Evolutionary conservation across 2,329 filamentous ascomycete genomes (phyloP).

Genomic region (Pezicula neosporulosa): DNA sequence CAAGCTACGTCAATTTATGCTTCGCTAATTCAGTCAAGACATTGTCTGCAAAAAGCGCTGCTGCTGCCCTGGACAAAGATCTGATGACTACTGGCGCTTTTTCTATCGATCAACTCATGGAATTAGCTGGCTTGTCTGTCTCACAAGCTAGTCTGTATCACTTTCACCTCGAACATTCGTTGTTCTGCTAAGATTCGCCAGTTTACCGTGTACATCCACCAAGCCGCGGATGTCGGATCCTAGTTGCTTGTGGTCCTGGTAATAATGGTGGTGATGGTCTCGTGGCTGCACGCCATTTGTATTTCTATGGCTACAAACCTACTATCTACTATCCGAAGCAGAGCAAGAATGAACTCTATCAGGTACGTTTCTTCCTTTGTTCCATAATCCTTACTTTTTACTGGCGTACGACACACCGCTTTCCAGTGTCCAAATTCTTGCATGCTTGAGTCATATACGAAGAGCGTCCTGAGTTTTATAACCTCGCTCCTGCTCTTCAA

Average conservation of each 20-base stretch:
- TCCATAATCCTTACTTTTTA: background rate
- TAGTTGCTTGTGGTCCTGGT: constrained; percentile 88
- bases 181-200: constrained; percentile 29
- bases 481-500: too few species aligned
- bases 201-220: constrained; percentile 83
- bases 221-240: constrained; percentile 64
- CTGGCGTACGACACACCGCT: background rate
- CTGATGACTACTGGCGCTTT: constrained; percentile 88
- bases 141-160: constrained; percentile 72
- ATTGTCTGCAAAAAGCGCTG: constrained; percentile 81
- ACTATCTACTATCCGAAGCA: constrained; percentile 92
- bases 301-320: constrained; percentile 87
- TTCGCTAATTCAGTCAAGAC: constrained; percentile 50
- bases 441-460: too few species aligned
- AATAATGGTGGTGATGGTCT: constrained; percentile 86
- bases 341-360: constrained; percentile 84
- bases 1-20: background rate
- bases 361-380: constrained; percentile 45
- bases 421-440: background rate
- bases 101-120: constrained; percentile 96
- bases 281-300: constrained; percentile 87
- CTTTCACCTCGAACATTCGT: background rate
- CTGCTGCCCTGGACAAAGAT: constrained; percentile 85
- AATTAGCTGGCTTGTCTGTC: constrained; percentile 87
- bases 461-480: too few species aligned